These are phyloP conservation scores for Leccinum pellstonianum DNA, from an alignment of 768 basidiomycete species.

Conservation along the genomic window DNA sequence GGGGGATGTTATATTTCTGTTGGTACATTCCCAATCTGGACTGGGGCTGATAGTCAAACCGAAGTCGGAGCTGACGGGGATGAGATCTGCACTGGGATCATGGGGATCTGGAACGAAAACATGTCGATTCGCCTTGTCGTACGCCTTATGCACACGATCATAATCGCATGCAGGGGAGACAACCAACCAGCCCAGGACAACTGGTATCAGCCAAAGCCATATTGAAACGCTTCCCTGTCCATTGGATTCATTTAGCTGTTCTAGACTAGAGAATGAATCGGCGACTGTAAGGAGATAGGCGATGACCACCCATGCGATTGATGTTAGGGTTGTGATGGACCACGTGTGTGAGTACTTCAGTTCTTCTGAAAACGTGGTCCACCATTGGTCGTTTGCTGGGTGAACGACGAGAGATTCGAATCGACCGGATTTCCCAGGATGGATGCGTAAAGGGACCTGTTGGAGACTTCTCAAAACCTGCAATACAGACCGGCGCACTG, in stretches of 20 bases:
- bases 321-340: constrained; percentile 39
- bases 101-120: background rate
- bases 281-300: constrained; percentile 34
- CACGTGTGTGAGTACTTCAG: constrained; percentile 41
- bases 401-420: constrained; percentile 44
- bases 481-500: constrained; percentile 24
- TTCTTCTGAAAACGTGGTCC: constrained; percentile 33
- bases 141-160: constrained; percentile 24
- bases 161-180: constrained; percentile 41
- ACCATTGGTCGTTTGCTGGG: constrained; percentile 43
- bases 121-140: constrained; percentile 12
- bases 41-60: constrained; percentile 18
- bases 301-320: constrained; percentile 44
- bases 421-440: constrained; percentile 23
- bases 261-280: constrained; percentile 17
- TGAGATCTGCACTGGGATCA: background rate
- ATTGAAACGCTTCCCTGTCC: constrained; percentile 40
- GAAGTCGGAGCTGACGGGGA: constrained; percentile 2
- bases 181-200: constrained; percentile 42
- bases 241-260: constrained; percentile 27
- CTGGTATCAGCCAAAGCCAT: constrained; percentile 45
- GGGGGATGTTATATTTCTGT: constrained; percentile 9
- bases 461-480: constrained; percentile 40
- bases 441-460: constrained; percentile 39
- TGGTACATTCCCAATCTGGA: background rate